Evolutionary conservation across 345 rosid species (phyloP).

Genomic region (Balakata baccata): DNA sequence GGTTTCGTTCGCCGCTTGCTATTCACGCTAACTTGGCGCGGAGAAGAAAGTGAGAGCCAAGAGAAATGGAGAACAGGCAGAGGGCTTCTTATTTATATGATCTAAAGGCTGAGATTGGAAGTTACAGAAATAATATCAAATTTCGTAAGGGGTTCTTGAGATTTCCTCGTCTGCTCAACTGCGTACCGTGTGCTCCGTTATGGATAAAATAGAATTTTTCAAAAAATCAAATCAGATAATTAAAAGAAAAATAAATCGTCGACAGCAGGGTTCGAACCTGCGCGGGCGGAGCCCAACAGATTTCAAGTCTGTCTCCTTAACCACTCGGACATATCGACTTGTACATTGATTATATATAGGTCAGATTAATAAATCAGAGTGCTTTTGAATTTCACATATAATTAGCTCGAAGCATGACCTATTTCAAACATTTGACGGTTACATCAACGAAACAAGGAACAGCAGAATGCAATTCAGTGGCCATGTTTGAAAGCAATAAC

Average conservation of each 20-base stretch:
- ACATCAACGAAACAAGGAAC: too few species aligned
- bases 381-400: too few species aligned
- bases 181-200: not conserved
- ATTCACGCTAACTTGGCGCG: constrained; percentile 17
- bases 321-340: constrained; percentile 90
- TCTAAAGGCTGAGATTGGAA: constrained; percentile 6
- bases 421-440: too few species aligned
- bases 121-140: not conserved
- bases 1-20: constrained; percentile 11
- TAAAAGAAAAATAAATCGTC: constrained; percentile 28
- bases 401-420: too few species aligned
- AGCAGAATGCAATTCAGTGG: too few species aligned
- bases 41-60: not conserved
- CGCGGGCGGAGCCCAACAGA: constrained; percentile 99
- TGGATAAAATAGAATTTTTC: too few species aligned
- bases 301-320: constrained; percentile 99
- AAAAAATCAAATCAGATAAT: too few species aligned
- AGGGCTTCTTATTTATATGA: not conserved
- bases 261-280: constrained; percentile 99
- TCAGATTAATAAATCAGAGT: too few species aligned
- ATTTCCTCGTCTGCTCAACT: not conserved
- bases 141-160: not conserved
- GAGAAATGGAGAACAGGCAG: not conserved
- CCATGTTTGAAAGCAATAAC: too few species aligned
- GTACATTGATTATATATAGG: too few species aligned